Conservation (phyloP, 2,329 filamentous ascomycete species). For the Aspergillus ibericus region DNA sequence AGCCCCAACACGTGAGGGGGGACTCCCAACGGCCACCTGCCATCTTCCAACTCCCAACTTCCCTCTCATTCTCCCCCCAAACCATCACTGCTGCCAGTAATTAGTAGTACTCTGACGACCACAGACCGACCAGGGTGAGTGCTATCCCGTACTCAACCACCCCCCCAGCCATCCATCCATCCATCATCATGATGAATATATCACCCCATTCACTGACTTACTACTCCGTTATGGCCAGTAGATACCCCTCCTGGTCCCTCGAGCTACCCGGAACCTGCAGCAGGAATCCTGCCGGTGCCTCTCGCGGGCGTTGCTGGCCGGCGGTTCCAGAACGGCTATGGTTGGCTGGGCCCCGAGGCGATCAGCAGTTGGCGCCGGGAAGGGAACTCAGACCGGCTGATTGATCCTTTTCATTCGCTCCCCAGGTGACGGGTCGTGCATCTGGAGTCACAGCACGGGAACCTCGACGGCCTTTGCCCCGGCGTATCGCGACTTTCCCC, state of each 20-base stretch:
- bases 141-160: neutral
- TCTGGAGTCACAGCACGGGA: slow-evolving; percentile 9
- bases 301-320: slow-evolving; percentile 2
- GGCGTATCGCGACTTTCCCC: slow-evolving; percentile 19
- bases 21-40: too few species aligned
- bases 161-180: neutral
- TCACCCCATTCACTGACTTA: neutral
- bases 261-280: neutral
- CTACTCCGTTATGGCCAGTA: neutral
- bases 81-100: too few species aligned
- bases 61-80: neutral
- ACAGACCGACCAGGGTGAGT: neutral
- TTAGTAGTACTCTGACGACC: too few species aligned
- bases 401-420: slow-evolving; percentile 17
- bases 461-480: slow-evolving; percentile 8
- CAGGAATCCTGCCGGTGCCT: neutral
- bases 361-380: slow-evolving; percentile 33
- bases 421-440: slow-evolving; percentile 23
- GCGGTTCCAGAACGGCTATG: slow-evolving; percentile 31
- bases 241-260: neutral
- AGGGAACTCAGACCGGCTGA: slow-evolving; percentile 24
- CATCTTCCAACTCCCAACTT: neutral
- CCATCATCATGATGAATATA: too few species aligned
- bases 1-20: neutral
- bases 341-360: slow-evolving; percentile 28